These are phyloP conservation scores for Penicillium silybi DNA, from an alignment of 495 filamentous ascomycete genomes.

Conservation along the genomic window DNA sequence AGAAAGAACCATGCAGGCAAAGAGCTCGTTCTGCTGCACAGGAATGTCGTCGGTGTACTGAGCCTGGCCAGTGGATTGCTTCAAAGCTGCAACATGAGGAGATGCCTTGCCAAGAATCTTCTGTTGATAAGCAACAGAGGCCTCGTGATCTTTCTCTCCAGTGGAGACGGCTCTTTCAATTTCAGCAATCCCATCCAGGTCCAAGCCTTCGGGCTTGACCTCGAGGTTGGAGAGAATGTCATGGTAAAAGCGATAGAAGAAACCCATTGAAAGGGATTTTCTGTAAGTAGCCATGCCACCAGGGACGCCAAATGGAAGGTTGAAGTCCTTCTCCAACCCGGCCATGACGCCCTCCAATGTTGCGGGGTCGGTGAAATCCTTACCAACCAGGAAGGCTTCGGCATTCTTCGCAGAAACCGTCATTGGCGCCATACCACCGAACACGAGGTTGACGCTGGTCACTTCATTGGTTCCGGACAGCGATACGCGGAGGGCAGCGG, in stretches of 20 bases:
- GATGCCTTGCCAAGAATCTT: constrained; percentile 75
- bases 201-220: constrained; percentile 38
- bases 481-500: constrained; percentile 69
- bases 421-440: constrained; percentile 86
- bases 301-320: constrained; percentile 79
- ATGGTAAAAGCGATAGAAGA: constrained; percentile 89
- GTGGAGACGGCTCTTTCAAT: constrained; percentile 58
- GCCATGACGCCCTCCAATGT: constrained; percentile 87
- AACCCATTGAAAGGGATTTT: constrained; percentile 80
- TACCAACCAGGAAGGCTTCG: constrained; percentile 64
- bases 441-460: constrained; percentile 69
- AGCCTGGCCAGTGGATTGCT: constrained; percentile 90
- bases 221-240: constrained; percentile 54
- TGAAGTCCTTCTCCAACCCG: constrained; percentile 80
- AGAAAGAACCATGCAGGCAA: constrained; percentile 81
- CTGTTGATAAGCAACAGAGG: constrained; percentile 52
- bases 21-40: constrained; percentile 78
- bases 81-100: constrained; percentile 85
- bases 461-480: constrained; percentile 64
- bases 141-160: constrained; percentile 48
- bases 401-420: constrained; percentile 81
- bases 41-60: constrained; percentile 97
- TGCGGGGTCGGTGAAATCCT: constrained; percentile 71
- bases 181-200: constrained; percentile 52
- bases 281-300: constrained; percentile 96